Base-by-base conservation (phyloP, 2,329 filamentous ascomycete genomes). In the Coniella lustricola region DNA sequence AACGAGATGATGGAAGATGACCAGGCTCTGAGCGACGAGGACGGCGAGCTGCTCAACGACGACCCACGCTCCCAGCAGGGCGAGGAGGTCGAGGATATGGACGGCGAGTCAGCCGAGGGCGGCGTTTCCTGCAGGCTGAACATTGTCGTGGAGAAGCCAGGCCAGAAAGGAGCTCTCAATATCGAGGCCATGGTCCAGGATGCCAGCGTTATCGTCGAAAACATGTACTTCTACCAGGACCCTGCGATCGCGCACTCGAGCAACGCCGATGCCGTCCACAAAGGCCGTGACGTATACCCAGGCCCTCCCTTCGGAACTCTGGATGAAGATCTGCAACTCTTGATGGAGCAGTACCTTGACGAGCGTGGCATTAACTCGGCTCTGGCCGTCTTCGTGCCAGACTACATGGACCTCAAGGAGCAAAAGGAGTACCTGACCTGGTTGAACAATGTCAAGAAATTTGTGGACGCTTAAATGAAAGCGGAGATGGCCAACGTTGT, bases 381-480 rank as follows among this genome's bases (percentile, higher is more conserved):
- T 51, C 79, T 98, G 60, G 91, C 90, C 46, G 73, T 90, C 57
- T 96, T 97, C 68, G 84, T 95, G 38, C 89, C 90, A 33, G 90
- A 97, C 67, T 98, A 95, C 73, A 90, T 97, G 63, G 90, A 97
- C 65, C 81, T 87, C 71, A 98, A 98, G 84, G 93, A 98, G 81
- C 91, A 97, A 81, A 86, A 83, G 72, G 93, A 98, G 77, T 98
- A 98, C 69, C 73, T 94, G 54, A 73, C 78, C 57, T 98, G 94
- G 93, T 74, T 98, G 67, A 79, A 82, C 67, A 87, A 86, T 64
- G 79, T 96, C 69, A 93, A 91, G 81, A 73, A 71, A 55, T 96
- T 97, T 64, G 75, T 96, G 57, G 84, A 87, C 64, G 82, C 82
- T 53, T 89, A 73, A 67, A 50, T 10, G 13, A 36, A 38, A 10